A percentile compares a stretch with the other conserved stretches of the same genome.
phyloP scores from a whole-genome alignment of 192 early-diverging fungal genomes.

The Coemansia sp. region DNA sequence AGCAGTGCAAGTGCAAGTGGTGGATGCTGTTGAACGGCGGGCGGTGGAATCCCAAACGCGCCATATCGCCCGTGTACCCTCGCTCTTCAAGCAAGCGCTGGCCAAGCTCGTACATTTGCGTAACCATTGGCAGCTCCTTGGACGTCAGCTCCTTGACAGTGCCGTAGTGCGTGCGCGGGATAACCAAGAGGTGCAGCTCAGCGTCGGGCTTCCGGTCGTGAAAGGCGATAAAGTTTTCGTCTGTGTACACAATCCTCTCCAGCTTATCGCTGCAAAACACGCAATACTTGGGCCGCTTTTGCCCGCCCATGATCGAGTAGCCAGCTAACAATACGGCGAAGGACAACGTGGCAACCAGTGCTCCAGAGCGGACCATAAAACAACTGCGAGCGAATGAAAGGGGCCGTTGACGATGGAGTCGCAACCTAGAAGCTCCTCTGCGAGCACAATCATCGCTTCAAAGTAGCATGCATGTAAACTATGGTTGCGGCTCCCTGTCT shows the following conservation, averaged over 20 bases:
- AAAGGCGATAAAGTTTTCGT: slow-evolving; percentile 38
- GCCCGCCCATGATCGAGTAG: slow-evolving; percentile 40
- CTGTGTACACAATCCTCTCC: slow-evolving; percentile 42
- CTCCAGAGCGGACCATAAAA: neutral
- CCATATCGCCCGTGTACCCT: slow-evolving; percentile 27
- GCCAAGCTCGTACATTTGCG: slow-evolving; percentile 40
- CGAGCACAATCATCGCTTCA: neutral
- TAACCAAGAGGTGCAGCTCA: slow-evolving; percentile 39
- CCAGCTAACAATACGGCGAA: slow-evolving; percentile 12
- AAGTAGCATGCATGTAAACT: neutral
- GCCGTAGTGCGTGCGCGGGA: slow-evolving; percentile 43
- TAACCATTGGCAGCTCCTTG: slow-evolving; percentile 33
- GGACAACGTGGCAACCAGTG: slow-evolving; percentile 9
- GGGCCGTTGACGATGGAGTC: too few species aligned
- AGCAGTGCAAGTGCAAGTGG: slow-evolving; percentile 57
- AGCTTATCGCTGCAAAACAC: slow-evolving; percentile 41
- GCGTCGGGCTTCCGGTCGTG: slow-evolving; percentile 55
- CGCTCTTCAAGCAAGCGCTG: slow-evolving; percentile 26
- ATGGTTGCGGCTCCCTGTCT: too few species aligned
- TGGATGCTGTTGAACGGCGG: slow-evolving; percentile 56
- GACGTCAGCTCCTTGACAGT: slow-evolving; percentile 41
- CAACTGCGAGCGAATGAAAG: neutral
- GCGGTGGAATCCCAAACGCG: slow-evolving; percentile 52
- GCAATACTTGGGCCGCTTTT: slow-evolving; percentile 34
- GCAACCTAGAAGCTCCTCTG: neutral